phyloP scores from a whole-genome alignment of 2,329 filamentous ascomycete species.

The Fusarium anguioides region DNA sequence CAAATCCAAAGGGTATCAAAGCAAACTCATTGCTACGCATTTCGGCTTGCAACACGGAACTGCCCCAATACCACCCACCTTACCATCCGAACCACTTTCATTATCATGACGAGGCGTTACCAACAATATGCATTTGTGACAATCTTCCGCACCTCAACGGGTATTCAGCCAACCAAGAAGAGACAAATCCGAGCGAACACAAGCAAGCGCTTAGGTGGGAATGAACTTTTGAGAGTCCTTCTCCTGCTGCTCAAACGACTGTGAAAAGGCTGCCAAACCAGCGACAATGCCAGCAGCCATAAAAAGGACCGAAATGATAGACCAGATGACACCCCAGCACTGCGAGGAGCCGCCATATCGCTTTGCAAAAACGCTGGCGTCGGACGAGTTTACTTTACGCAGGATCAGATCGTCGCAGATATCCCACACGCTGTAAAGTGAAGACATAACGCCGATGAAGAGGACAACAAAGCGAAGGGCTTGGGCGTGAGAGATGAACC shows the following conservation, averaged over 20 bases:
- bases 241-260: conserved; percentile 75
- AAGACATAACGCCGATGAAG: conserved; percentile 86
- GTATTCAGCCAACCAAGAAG: neutral
- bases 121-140: neutral
- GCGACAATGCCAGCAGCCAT: conserved; percentile 81
- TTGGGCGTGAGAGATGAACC: conserved; percentile 83
- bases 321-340: conserved; percentile 86
- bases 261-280: conserved; percentile 79
- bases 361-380: conserved; percentile 82
- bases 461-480: conserved; percentile 79
- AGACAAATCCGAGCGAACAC: neutral
- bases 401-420: conserved; percentile 86
- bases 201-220: conserved; percentile 51
- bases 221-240: conserved; percentile 76
- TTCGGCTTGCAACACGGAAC: conserved; percentile 9
- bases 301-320: conserved; percentile 75
- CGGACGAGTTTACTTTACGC: conserved; percentile 82
- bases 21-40: conserved; percentile 2
- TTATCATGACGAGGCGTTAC: conserved; percentile 32
- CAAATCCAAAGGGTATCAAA: conserved; percentile 38
- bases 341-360: conserved; percentile 82
- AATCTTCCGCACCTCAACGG: neutral
- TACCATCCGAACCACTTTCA: conserved; percentile 4
- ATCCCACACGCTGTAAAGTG: conserved; percentile 85
- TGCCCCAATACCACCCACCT: neutral